Base-by-base conservation (phyloP, 176 grass and related monocot genomes). In the Lolium multiflorum region DNA sequence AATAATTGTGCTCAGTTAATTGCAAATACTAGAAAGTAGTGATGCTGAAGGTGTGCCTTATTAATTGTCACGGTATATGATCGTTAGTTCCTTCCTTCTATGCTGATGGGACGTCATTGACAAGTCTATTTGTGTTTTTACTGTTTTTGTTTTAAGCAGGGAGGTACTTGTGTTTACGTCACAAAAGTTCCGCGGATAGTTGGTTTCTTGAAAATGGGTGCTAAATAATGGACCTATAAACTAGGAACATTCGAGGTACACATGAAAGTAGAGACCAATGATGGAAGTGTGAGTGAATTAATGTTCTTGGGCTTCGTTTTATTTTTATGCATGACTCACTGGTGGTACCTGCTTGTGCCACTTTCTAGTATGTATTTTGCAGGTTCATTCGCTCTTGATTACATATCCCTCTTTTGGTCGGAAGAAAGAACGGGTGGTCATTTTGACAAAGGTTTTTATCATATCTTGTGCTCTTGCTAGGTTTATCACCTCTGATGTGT, bases 321-420 rank as follows among this genome's bases (percentile, higher is more conserved):
- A 63, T 64, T 28, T 28, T 15, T 64, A 64, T 25, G 61, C 46
- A 47, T 47, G 46, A 47, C 46, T 47, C 46, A 47, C 46, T 47
- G 10, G 46, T 10, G 22, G 60, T 64, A 28, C 22, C 60, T 63
- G 60, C 22, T 63, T 24, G 22, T 26, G 22, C 22, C 61, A 64
- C 25, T 24, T 62, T 62, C 59, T 62, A 63, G 60, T 47, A 47
- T 64, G 61, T 64, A 28, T 64, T 64, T 64, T 64, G 24, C 61
- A 64, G 22, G 61, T 64, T 20, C 37, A 41, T 14, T 43, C 11
- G 1, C 39, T 61, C 15, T 58, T 16, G 37, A 8, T 64, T 64
- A 64, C 61, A 25, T 64, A 64, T 64, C 24, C 25, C 62, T 65
- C 26, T 5, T 62, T 62, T 63, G 60, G 60, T 28, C 24, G 60